phyloP scores from a whole-genome alignment of 352 stramenopile genomes.

The Globisporangium acanthophoron region DNA sequence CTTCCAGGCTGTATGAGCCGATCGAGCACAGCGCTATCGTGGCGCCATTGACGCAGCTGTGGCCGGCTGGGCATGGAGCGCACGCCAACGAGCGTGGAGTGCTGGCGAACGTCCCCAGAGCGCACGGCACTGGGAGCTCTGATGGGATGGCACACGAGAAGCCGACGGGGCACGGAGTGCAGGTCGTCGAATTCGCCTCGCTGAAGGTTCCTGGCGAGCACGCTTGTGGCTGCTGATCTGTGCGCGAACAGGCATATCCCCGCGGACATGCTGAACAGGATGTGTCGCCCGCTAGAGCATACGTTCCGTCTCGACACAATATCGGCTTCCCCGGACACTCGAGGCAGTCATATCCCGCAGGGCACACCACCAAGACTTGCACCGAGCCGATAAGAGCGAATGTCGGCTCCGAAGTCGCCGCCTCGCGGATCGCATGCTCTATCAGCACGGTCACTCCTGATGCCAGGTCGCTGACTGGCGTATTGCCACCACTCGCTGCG shows the following conservation, averaged over 20 bases:
- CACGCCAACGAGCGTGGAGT: constrained; percentile 16
- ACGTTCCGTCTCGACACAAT: constrained; percentile 14
- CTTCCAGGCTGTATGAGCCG: not conserved
- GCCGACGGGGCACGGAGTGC: constrained; percentile 34
- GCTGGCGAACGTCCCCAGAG: constrained; percentile 23
- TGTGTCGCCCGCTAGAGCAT: constrained; percentile 12
- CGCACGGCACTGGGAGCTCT: constrained; percentile 17
- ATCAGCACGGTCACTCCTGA: constrained; percentile 18
- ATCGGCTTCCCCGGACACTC: not conserved
- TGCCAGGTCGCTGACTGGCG: constrained; percentile 14
- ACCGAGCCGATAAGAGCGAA: constrained; percentile 32
- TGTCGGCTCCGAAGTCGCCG: constrained; percentile 19
- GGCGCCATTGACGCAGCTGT: constrained; percentile 34
- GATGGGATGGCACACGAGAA: constrained; percentile 15
- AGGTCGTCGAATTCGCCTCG: constrained; percentile 11
- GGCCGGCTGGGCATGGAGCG: constrained; percentile 34
- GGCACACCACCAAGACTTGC: constrained; percentile 38
- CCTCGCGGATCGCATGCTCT: constrained; percentile 28
- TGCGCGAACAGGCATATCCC: constrained; percentile 22
- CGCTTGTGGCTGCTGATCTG: constrained; percentile 5
- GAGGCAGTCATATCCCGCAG: constrained; percentile 41
- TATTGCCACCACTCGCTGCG: constrained; percentile 16
- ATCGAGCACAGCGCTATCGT: not conserved
- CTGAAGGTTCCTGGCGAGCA: constrained; percentile 17
- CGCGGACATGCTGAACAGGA: constrained; percentile 27